Percentiles rank a stretch among this genome's conserved stretches.
Conservation (phyloP, 2,329 filamentous ascomycete genomes). For the Anthostomella pinea region DNA sequence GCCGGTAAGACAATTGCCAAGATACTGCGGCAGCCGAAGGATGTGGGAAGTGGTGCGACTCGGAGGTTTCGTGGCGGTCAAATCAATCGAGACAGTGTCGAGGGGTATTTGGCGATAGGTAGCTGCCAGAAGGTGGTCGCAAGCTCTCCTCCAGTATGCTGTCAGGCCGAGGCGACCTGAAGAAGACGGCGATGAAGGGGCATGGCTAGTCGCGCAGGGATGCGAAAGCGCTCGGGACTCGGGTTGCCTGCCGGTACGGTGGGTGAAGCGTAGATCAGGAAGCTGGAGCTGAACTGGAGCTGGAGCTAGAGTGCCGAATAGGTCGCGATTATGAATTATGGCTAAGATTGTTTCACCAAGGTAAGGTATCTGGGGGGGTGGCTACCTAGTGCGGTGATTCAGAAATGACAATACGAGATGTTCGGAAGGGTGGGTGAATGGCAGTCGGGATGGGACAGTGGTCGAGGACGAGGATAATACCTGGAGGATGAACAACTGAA, state of each 20-base stretch:
- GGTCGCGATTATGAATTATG: constrained; percentile 18
- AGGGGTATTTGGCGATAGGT: constrained; percentile 1
- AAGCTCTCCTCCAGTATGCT: constrained; percentile 8
- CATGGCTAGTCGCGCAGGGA: too few relatives aligned
- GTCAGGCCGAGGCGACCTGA: constrained; percentile 21
- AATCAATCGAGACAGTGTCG: constrained; percentile 5
- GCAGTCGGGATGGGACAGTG: constrained; percentile 2
- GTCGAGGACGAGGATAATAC: too few relatives aligned
- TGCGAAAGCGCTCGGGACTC: too few relatives aligned
- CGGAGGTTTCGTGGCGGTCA: constrained; percentile 14
- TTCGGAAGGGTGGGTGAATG: neutral
- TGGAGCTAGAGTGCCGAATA: too few relatives aligned
- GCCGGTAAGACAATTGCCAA: constrained; percentile 18
- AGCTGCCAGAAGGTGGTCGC: constrained; percentile 7
- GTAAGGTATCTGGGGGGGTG: too few relatives aligned
- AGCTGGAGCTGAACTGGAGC: too few relatives aligned
- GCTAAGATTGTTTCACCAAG: constrained; percentile 12
- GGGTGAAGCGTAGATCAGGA: too few relatives aligned
- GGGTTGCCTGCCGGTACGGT: too few relatives aligned
- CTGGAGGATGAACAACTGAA: too few relatives aligned
- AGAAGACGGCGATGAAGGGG: constrained; percentile 14
- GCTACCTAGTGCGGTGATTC: constrained; percentile 1
- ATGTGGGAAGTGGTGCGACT: constrained; percentile 18
- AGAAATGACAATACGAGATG: neutral
- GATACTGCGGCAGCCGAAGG: constrained; percentile 22